Percentiles rank a stretch among this genome's conserved stretches.
phyloP scores from a whole-genome alignment of 2,329 filamentous ascomycete species.

The Alternaria infectoria region DNA sequence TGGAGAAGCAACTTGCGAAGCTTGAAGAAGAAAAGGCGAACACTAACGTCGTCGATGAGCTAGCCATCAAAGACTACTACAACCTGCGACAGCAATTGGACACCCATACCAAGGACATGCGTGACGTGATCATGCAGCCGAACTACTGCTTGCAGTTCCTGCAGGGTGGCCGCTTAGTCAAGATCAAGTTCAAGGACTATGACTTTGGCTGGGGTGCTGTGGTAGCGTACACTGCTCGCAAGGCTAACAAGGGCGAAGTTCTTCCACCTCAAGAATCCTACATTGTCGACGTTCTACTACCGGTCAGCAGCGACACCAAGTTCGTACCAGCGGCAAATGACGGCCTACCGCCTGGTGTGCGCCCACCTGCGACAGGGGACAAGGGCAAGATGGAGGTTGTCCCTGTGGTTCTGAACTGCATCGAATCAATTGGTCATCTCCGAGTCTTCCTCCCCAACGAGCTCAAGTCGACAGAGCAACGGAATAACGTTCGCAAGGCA shows the following conservation, averaged over 20 bases:
- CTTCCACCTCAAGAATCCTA: constrained; percentile 79
- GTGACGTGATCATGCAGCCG: constrained; percentile 88
- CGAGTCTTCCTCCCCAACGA: constrained; percentile 84
- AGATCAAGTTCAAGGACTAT: constrained; percentile 77
- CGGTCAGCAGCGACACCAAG: constrained; percentile 61
- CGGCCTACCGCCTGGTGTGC: constrained; percentile 69
- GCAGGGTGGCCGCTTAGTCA: constrained; percentile 84
- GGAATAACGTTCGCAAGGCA: constrained; percentile 70
- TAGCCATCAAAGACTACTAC: constrained; percentile 92
- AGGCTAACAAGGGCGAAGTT: constrained; percentile 67
- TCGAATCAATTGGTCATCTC: constrained; percentile 84
- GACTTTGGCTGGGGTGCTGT: constrained; percentile 97
- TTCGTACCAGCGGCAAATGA: constrained; percentile 66
- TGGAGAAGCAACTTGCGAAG: constrained; percentile 81
- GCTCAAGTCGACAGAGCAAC: constrained; percentile 69
- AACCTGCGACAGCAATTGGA: constrained; percentile 84
- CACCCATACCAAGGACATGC: constrained; percentile 85
- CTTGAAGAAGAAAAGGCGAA: constrained; percentile 76
- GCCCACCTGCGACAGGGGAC: constrained; percentile 67
- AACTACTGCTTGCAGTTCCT: constrained; percentile 84
- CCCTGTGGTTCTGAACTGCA: constrained; percentile 82
- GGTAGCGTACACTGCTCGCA: constrained; percentile 73
- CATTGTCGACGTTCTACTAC: constrained; percentile 81
- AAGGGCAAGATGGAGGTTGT: constrained; percentile 79
- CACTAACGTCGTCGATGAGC: constrained; percentile 83